Percentiles rank a stretch among this genome's conserved stretches.
Conservation (phyloP, 1,139 yeast species). For the Geotrichum fermentans region DNA sequence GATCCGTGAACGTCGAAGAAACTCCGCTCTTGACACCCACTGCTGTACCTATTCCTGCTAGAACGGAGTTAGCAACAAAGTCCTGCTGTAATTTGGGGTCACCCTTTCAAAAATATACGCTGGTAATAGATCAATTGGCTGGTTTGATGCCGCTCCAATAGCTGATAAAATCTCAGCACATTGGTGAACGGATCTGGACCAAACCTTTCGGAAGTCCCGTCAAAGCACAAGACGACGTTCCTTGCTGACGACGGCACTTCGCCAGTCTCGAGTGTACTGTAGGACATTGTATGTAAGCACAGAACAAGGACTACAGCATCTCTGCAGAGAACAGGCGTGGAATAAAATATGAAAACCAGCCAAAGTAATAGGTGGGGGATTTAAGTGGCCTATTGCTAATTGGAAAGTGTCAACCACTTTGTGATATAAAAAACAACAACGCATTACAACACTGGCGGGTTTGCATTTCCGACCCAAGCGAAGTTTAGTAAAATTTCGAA, state of each 20-base stretch:
- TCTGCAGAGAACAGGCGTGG: no score
- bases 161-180: conserved; percentile 49
- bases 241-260: conserved; percentile 26
- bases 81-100: no score
- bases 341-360: no score
- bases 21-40: conserved; percentile 40
- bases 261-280: not conserved
- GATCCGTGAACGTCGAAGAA: conserved; percentile 27
- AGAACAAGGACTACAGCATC: no score
- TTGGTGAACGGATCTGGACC: conserved; percentile 52
- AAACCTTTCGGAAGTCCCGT: conserved; percentile 58
- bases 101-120: no score
- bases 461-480: no score
- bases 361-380: no score
- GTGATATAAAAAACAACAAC: no score
- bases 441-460: no score
- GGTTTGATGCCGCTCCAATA: conserved; percentile 45
- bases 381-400: no score
- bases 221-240: conserved; percentile 53
- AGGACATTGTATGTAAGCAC: not conserved
- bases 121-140: conserved; percentile 57
- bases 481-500: no score
- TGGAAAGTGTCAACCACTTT: no score
- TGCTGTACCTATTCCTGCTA: conserved; percentile 55
- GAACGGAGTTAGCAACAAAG: not conserved